phyloP scores from a whole-genome alignment of 169 alveolate genomes.

The Blepharisma undulans region DNA sequence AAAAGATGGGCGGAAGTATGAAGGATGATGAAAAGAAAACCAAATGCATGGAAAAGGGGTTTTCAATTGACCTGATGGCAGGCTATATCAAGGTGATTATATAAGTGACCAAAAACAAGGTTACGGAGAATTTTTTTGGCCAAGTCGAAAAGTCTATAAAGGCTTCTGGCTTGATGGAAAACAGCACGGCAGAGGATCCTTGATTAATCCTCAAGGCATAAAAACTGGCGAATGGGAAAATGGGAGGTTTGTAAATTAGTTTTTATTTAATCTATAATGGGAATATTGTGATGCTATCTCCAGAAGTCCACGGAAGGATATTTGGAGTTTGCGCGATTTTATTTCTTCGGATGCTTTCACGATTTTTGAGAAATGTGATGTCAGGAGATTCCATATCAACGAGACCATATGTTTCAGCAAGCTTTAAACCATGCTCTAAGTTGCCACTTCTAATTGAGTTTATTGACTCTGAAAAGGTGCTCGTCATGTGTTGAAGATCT shows the following conservation, averaged over 20 bases:
- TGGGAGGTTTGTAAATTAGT: not conserved
- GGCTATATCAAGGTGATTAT: constrained; percentile 57
- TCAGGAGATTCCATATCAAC: not conserved
- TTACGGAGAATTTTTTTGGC: constrained; percentile 69
- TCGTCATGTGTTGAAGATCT: not conserved
- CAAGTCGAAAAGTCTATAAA: constrained; percentile 66
- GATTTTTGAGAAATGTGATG: not conserved
- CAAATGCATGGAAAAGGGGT: constrained; percentile 67
- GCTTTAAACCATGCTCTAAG: not conserved
- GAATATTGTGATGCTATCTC: constrained; percentile 35
- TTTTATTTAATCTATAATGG: constrained; percentile 3
- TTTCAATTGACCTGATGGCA: constrained; percentile 64
- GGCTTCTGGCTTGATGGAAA: constrained; percentile 74
- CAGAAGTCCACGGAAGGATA: constrained; percentile 31
- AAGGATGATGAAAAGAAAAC: constrained; percentile 55
- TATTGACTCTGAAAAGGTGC: not conserved
- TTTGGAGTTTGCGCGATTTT: not conserved
- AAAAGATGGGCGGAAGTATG: constrained; percentile 60
- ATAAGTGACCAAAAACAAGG: constrained; percentile 59
- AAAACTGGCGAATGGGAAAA: constrained; percentile 34
- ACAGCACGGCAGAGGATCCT: constrained; percentile 73
- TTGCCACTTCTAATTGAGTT: not conserved
- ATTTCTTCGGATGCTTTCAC: not conserved
- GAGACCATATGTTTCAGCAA: not conserved
- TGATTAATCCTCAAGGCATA: constrained; percentile 45